Conservation (phyloP, 2,329 filamentous ascomycete species). For the Trichophyton schoenleinii region DNA sequence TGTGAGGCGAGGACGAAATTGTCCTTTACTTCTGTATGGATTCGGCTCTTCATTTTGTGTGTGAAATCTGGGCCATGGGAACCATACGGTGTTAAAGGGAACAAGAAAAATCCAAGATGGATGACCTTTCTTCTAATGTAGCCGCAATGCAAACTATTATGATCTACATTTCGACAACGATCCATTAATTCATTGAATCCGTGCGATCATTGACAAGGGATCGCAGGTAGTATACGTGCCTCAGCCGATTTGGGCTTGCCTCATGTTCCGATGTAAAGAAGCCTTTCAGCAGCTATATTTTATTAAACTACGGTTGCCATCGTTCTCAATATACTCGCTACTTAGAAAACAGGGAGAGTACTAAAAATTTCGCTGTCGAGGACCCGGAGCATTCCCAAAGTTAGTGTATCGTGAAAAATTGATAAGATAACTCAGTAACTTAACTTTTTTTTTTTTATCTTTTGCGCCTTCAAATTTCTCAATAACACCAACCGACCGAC, state of each 20-base stretch:
- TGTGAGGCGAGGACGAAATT: conserved; percentile 17
- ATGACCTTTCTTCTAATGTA: conserved; percentile 13
- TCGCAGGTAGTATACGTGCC: neutral
- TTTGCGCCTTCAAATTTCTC: neutral
- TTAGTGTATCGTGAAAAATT: neutral
- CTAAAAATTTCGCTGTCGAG: neutral
- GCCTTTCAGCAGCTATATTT: neutral
- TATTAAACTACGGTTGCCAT: no score
- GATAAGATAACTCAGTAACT: neutral
- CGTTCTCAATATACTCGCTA: neutral
- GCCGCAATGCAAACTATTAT: conserved; percentile 11
- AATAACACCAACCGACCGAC: conserved; percentile 56
- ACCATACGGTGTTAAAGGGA: conserved; percentile 5
- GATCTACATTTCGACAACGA: conserved; percentile 6
- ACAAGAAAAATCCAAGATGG: conserved; percentile 10
- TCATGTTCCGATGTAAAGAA: neutral
- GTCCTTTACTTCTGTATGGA: conserved; percentile 10
- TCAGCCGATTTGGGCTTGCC: neutral
- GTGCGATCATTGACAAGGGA: neutral
- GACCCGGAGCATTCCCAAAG: neutral
- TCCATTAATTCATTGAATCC: neutral
- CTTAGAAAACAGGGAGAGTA: neutral
- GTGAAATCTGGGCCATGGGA: conserved; percentile 2
- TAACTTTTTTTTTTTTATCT: neutral
- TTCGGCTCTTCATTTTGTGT: conserved; percentile 16